Conservation (phyloP, 768 basidiomycete genomes). For the Rhizopogon rudus region DNA sequence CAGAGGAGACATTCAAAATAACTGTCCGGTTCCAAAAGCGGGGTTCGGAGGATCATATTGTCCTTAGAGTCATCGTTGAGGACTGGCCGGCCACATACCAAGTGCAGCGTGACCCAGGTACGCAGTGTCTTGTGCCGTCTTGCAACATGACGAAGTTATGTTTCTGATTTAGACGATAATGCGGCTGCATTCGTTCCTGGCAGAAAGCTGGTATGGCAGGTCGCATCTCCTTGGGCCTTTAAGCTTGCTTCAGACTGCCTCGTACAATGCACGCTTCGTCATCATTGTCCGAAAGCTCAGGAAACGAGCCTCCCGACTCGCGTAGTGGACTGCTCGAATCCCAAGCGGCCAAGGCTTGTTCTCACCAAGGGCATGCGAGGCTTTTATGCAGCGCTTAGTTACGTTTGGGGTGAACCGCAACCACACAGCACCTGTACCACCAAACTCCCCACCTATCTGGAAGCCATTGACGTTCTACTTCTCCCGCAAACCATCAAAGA, state of each 20-base stretch:
- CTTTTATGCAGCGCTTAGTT: slow-evolving; percentile 4
- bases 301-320: slow-evolving; percentile 1
- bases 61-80: neutral
- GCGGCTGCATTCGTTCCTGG: neutral
- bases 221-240: neutral
- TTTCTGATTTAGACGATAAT: neutral
- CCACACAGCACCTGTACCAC: neutral
- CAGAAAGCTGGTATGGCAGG: neutral
- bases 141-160: neutral
- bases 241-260: slow-evolving; percentile 1
- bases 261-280: slow-evolving; percentile 1
- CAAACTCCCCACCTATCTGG: neutral
- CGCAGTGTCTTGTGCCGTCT: neutral
- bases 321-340: slow-evolving; percentile 4
- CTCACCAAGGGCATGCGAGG: neutral
- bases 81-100: neutral
- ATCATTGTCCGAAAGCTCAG: neutral
- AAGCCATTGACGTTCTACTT: neutral
- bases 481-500: slow-evolving; percentile 7
- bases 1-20: slow-evolving; percentile 3
- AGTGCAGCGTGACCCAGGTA: slow-evolving; percentile 1
- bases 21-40: neutral
- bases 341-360: neutral
- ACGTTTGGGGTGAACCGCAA: slow-evolving; percentile 7
- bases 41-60: neutral